A percentile compares a stretch with the other conserved stretches of the same genome.
phyloP scores from a whole-genome alignment of 73 alveolate genomes.

The Tetrahymena elliotti region DNA sequence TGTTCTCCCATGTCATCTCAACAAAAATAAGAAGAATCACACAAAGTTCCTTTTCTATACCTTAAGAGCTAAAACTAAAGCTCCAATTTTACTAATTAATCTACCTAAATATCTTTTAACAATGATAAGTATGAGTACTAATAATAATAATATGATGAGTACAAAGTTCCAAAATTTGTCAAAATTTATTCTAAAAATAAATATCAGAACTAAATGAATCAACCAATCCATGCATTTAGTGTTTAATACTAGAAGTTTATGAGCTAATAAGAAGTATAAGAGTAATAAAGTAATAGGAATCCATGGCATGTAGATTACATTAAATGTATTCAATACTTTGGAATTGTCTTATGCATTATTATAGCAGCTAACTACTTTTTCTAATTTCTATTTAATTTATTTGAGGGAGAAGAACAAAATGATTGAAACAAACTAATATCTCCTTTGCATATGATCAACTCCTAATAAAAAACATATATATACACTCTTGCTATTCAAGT shows the following conservation, averaged over 20 bases:
- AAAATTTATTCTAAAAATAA: background rate
- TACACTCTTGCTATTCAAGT: no score
- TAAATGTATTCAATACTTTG: background rate
- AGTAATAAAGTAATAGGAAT: background rate
- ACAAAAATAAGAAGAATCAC: background rate
- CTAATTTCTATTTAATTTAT: background rate
- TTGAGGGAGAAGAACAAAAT: background rate
- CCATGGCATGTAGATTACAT: background rate
- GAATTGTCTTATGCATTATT: background rate
- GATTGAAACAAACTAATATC: background rate
- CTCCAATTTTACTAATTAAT: background rate
- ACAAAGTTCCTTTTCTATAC: background rate
- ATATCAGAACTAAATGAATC: background rate
- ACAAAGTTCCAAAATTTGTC: background rate
- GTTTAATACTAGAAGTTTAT: background rate
- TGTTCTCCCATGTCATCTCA: background rate
- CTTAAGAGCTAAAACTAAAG: background rate
- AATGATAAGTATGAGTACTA: background rate
- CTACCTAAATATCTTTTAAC: background rate
- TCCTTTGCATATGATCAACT: no score
- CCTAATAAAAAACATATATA: no score
- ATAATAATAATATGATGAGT: background rate
- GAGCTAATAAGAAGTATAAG: background rate
- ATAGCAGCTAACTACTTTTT: background rate
- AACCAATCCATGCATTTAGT: background rate